A percentile compares a stretch with the other conserved stretches of the same genome.
Evolutionary conservation across 768 basidiomycete genomes (phyloP).

Genomic region (Tricholoma flavovirens): DNA sequence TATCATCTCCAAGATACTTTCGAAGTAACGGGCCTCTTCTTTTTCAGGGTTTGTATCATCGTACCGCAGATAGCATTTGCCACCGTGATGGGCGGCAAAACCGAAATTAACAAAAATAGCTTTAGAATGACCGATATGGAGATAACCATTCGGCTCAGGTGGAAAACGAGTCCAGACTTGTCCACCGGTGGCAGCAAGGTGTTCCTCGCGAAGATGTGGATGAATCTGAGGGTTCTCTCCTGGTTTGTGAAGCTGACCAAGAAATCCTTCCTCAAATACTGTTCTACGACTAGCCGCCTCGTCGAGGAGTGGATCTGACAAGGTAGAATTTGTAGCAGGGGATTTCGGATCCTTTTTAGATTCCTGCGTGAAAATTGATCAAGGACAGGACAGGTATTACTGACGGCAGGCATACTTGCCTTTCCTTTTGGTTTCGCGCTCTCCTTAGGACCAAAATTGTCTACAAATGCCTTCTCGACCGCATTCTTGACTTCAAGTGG

Average conservation of each 20-base stretch:
- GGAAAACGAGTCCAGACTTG: constrained; percentile 95
- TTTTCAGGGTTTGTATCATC: constrained; percentile 99
- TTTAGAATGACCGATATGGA: constrained; percentile 96
- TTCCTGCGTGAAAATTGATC: constrained; percentile 29
- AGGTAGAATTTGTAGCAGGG: constrained; percentile 24
- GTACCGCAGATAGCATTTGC: constrained; percentile 89
- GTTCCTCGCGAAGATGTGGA: constrained; percentile 70
- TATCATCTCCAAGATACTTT: constrained; percentile 91
- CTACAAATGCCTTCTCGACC: constrained; percentile 62
- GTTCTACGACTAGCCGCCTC: constrained; percentile 42
- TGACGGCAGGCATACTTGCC: constrained; percentile 31
- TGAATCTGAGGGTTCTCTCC: constrained; percentile 90
- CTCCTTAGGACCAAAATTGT: constrained; percentile 71
- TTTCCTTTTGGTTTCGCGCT: constrained; percentile 60
- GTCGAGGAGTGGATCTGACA: constrained; percentile 23
- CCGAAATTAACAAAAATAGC: constrained; percentile 98
- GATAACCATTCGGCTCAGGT: constrained; percentile 95
- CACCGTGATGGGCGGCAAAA: constrained; percentile 93
- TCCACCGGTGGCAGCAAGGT: constrained; percentile 75
- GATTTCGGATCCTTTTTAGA: constrained; percentile 42
- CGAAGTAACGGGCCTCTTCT: constrained; percentile 94
- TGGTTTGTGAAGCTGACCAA: constrained; percentile 86
- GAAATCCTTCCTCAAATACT: constrained; percentile 93
- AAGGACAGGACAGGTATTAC: not conserved
- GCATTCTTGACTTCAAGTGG: constrained; percentile 81